A percentile compares a stretch with the other conserved stretches of the same genome.
Conservation (phyloP, 306 rosid species). For the Castanea crenata region DNA sequence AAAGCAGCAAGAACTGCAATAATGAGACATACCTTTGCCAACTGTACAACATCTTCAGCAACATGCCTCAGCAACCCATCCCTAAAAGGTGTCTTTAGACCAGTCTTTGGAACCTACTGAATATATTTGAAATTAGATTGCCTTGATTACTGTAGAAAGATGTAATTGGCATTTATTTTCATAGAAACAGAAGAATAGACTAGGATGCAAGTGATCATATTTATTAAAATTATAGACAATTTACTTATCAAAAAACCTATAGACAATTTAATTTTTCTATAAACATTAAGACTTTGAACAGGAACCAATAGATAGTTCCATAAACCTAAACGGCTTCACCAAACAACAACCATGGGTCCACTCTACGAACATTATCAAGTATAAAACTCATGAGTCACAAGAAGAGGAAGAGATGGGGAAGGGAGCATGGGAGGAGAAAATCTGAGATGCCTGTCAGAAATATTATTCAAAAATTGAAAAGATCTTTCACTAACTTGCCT, state of each 20-base stretch:
- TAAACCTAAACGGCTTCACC: not conserved
- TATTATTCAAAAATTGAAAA: not conserved
- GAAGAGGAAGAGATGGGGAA: not conserved
- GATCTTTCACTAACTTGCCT: not conserved
- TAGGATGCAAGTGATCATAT: not conserved
- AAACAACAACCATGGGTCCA: not conserved
- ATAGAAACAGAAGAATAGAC: not conserved
- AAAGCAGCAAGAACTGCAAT: slow-evolving; percentile 11
- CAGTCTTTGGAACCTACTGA: slow-evolving; percentile 72
- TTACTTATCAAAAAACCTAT: not conserved
- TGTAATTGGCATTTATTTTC: not conserved
- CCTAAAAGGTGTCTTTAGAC: slow-evolving; percentile 89
- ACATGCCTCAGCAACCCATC: slow-evolving; percentile 88
- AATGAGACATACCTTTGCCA: slow-evolving; percentile 64
- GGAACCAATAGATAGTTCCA: not conserved
- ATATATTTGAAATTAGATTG: slow-evolving; percentile 25
- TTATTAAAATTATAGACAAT: not conserved
- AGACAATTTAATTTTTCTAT: not conserved
- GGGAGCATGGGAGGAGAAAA: not conserved
- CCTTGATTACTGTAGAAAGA: not conserved
- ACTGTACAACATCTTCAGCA: slow-evolving; percentile 80
- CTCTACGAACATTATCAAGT: not conserved
- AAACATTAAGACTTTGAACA: not conserved
- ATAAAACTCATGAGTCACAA: not conserved
- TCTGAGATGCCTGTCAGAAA: not conserved